phyloP scores from a whole-genome alignment of 2,329 filamentous ascomycete genomes.

The Gaeumannomyces tritici region DNA sequence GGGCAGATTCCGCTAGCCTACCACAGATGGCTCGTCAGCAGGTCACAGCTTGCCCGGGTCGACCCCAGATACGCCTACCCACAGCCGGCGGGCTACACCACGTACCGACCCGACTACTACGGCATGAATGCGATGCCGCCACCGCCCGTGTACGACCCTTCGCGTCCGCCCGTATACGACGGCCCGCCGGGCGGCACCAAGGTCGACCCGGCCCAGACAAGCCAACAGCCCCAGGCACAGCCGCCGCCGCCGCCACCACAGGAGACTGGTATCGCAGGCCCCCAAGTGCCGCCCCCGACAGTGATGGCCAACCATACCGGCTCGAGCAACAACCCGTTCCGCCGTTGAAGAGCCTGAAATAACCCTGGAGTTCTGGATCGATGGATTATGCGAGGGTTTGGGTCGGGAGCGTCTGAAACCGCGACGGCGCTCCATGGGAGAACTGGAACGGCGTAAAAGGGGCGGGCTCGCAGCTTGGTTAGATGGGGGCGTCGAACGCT shows the following conservation, averaged over 20 bases:
- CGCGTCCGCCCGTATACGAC: slow-evolving; percentile 45
- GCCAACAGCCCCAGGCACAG: neutral
- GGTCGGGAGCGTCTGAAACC: neutral
- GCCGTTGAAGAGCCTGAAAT: neutral
- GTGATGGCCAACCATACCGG: slow-evolving; percentile 20
- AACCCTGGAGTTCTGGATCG: neutral
- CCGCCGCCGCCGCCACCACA: neutral
- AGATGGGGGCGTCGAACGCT: no score
- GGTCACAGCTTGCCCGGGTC: slow-evolving; percentile 32
- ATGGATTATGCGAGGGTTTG: neutral
- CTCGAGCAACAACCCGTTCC: slow-evolving; percentile 19
- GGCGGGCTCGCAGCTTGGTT: no score
- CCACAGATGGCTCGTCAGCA: slow-evolving; percentile 51
- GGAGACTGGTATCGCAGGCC: slow-evolving; percentile 6
- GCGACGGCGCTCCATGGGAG: no score
- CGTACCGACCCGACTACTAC: slow-evolving; percentile 29
- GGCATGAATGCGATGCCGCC: slow-evolving; percentile 44
- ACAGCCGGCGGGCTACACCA: slow-evolving; percentile 26
- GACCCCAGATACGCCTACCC: slow-evolving; percentile 40
- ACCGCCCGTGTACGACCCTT: slow-evolving; percentile 48
- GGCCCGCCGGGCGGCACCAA: slow-evolving; percentile 40
- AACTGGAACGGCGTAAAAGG: no score
- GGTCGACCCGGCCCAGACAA: slow-evolving; percentile 38
- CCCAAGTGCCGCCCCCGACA: slow-evolving; percentile 24
- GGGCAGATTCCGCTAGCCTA: slow-evolving; percentile 58